Conservation (phyloP, 2,329 filamentous ascomycete species). For the Aquanectria penicillioides region DNA sequence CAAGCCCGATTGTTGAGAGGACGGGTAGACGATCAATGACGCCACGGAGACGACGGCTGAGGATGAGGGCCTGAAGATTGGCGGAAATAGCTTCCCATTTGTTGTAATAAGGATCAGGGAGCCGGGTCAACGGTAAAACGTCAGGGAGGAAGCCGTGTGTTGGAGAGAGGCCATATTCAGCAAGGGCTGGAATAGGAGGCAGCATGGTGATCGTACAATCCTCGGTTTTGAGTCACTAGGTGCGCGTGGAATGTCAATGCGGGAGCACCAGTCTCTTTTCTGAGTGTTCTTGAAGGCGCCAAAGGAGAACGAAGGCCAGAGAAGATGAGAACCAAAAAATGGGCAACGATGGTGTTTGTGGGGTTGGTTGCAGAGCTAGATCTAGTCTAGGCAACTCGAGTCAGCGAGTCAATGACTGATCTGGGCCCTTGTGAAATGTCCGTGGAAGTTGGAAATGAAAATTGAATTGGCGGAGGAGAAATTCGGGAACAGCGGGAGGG, state of each 20-base stretch:
- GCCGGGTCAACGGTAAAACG: conserved; percentile 78
- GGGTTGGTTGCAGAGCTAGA: conserved; percentile 32
- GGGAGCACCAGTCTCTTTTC: background rate
- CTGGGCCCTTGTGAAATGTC: background rate
- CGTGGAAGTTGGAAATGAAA: conserved; percentile 17
- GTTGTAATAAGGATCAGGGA: conserved; percentile 92
- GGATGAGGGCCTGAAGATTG: conserved; percentile 87
- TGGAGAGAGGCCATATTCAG: conserved; percentile 83
- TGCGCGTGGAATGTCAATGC: background rate
- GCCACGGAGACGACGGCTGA: conserved; percentile 83
- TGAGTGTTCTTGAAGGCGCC: background rate
- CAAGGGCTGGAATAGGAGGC: conserved; percentile 69
- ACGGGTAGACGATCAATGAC: conserved; percentile 85
- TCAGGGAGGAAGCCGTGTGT: conserved; percentile 89
- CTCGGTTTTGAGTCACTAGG: background rate
- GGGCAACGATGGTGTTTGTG: conserved; percentile 31
- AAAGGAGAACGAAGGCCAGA: conserved; percentile 11
- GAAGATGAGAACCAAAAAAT: conserved; percentile 25
- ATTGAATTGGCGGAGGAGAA: conserved; percentile 17
- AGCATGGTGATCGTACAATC: conserved; percentile 54
- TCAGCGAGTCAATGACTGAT: background rate
- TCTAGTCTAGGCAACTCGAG: conserved; percentile 13
- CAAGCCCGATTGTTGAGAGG: conserved; percentile 83
- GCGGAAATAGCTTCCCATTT: conserved; percentile 90
- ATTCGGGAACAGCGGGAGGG: background rate